Base-by-base conservation (phyloP, 2,329 filamentous ascomycete species). In the Beauveria medogensis region DNA sequence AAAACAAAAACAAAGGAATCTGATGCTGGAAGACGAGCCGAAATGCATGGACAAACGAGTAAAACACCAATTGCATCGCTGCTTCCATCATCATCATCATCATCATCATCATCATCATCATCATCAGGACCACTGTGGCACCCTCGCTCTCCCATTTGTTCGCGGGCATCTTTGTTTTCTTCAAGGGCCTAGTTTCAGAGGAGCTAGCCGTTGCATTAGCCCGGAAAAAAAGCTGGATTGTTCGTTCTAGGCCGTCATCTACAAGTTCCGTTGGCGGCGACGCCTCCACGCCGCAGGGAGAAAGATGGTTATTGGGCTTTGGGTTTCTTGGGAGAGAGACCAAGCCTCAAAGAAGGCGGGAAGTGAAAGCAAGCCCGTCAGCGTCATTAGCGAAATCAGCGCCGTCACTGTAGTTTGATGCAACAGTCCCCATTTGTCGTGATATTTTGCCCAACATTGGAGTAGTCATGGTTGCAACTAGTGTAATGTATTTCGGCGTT, bases 211-310 rank as follows among this genome's bases (percentile, higher is more conserved):
- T 18, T 34, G 53, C 53, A 55, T 26, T 58, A 58, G 55, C 41
- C 20, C 28, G 22, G 34, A 41, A 37, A 50, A 9, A 12, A 37
- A 12, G 22, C 22, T 22, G 22, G 22, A 22, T 22, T 22, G 22
- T 22, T 22, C 22, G 40, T 59, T 53, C 56, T 52, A 59, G 56
- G 48, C 56, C 56, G 26, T 46, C 57, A 28, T 59, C 57, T 59
- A 59, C 48, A 59, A 59, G 48, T 34, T 58, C 46, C 30, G 5
- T 22, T 58, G 22, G 22, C 22, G 44, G 55, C 24, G 55, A n/a
- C 24, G 30, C 43, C 41, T 57, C 55, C 30, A 48, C 55, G 40
- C 28, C 28, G 9, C 9, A 28, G 47, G 26, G 47, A 30, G 9
- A 34, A 9, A 1, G 9, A 20, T 34, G 30, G 30, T 28, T 28